Evolutionary conservation across 179 eudicot genomes (phyloP).

Genomic region (Carnegiea gigantea): DNA sequence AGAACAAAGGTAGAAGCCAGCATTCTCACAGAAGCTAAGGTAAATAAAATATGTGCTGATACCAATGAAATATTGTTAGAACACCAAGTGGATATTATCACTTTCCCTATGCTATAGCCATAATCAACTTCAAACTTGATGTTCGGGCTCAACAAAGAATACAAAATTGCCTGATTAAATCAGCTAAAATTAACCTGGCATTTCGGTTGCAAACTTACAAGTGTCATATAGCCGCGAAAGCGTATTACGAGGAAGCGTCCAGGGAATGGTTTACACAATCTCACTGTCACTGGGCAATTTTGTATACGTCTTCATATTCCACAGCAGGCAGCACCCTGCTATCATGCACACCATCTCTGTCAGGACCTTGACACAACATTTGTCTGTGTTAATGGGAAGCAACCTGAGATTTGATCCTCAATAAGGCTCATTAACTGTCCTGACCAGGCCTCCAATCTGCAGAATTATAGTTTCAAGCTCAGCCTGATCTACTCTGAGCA

Average conservation of each 20-base stretch:
- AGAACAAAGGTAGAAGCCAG: too few species aligned
- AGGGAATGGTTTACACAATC: background rate
- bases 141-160: background rate
- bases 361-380: constrained; percentile 73
- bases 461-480: constrained; percentile 94
- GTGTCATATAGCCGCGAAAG: background rate
- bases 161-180: background rate
- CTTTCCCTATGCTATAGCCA: background rate
- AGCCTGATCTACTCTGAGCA: constrained; percentile 83
- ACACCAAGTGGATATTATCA: background rate
- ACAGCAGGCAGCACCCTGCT: constrained; percentile 76
- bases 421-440: constrained; percentile 81
- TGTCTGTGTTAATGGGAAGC: constrained; percentile 57
- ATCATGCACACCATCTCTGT: constrained; percentile 81
- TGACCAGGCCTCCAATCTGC: constrained; percentile 81
- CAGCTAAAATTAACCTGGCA: background rate
- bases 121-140: background rate
- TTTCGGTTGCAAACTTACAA: background rate
- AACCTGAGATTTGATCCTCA: constrained; percentile 68
- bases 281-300: constrained; percentile 39
- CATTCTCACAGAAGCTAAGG: background rate
- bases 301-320: constrained; percentile 90
- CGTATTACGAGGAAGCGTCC: background rate
- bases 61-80: background rate
- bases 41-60: background rate